A percentile compares a stretch with the other conserved stretches of the same genome.
Evolutionary conservation across 2,329 filamentous ascomycete species (phyloP).

Genomic region (Alternaria sp.): DNA sequence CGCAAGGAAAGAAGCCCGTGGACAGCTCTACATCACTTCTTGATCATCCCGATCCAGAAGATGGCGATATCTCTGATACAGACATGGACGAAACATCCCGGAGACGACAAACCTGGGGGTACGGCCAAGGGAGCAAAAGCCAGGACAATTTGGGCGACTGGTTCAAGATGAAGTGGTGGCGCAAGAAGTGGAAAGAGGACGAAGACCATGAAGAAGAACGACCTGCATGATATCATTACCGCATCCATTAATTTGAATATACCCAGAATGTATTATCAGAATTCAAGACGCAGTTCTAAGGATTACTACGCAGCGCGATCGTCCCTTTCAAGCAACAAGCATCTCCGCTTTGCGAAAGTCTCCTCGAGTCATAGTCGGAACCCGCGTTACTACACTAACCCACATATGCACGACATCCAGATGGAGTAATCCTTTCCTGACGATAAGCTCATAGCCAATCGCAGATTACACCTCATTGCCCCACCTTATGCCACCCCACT

Average conservation of each 20-base stretch:
- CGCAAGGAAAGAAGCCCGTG: conserved; percentile 38
- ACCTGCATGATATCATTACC: conserved; percentile 15
- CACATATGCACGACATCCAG: conserved; percentile 1
- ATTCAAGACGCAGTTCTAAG: neutral
- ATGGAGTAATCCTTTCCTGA: conserved; percentile 4
- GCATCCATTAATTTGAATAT: conserved; percentile 11
- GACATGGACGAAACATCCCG: conserved; percentile 27
- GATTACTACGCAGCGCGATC: neutral
- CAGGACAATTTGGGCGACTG: conserved; percentile 43
- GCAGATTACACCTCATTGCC: neutral
- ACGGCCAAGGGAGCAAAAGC: conserved; percentile 23
- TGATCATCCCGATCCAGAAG: conserved; percentile 37
- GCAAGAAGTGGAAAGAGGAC: conserved; percentile 43
- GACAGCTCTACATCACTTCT: conserved; percentile 31
- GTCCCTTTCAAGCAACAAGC: neutral
- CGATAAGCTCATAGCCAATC: conserved; percentile 5
- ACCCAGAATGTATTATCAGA: conserved; percentile 3
- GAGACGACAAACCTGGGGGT: conserved; percentile 37
- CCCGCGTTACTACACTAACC: neutral
- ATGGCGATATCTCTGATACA: conserved; percentile 38
- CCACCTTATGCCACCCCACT: neutral
- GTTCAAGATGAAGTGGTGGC: conserved; percentile 49
- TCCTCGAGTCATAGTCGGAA: neutral
- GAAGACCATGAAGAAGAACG: conserved; percentile 16
- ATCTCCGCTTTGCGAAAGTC: neutral